Conservation (phyloP, 2,329 filamentous ascomycete species). For the Colletotrichum sp. region DNA sequence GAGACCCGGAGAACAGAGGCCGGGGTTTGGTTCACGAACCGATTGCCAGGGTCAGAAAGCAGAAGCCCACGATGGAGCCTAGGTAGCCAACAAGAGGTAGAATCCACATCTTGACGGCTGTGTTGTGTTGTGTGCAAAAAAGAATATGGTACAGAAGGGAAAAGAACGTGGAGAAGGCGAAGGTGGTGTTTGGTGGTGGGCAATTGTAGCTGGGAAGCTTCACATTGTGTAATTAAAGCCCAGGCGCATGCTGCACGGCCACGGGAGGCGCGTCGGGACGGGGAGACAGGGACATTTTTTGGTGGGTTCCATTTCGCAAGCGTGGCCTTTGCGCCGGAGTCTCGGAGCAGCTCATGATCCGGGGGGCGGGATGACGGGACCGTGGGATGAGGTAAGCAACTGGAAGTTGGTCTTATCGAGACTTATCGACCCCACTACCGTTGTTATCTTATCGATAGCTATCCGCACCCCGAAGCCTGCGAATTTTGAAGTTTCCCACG, state of each 20-base stretch:
- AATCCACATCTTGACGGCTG: conserved; percentile 81
- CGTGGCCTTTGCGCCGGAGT: conserved; percentile 20
- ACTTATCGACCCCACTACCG: neutral
- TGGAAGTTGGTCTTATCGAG: neutral
- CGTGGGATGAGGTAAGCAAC: neutral
- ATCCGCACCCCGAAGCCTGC: conserved; percentile 3
- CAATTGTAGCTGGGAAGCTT: neutral
- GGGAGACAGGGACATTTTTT: neutral
- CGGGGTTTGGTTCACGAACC: conserved; percentile 53
- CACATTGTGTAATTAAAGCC: conserved; percentile 1
- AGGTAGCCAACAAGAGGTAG: conserved; percentile 89
- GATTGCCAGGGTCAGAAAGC: conserved; percentile 93
- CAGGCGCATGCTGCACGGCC: neutral
- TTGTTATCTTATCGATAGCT: conserved; percentile 14
- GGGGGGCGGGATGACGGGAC: neutral
- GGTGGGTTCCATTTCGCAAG: conserved; percentile 8
- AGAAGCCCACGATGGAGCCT: conserved; percentile 87
- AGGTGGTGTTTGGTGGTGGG: neutral
- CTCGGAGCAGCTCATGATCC: conserved; percentile 6
- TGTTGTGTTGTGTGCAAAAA: neutral
- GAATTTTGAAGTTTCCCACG: conserved; percentile 18
- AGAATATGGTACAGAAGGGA: neutral
- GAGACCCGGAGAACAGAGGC: neutral
- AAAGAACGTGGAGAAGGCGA: neutral
- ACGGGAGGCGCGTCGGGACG: conserved; percentile 1